These are phyloP conservation scores for Haplosporangium sp. DNA, from an alignment of 371 early-diverging fungal species.

Conservation along the genomic window DNA sequence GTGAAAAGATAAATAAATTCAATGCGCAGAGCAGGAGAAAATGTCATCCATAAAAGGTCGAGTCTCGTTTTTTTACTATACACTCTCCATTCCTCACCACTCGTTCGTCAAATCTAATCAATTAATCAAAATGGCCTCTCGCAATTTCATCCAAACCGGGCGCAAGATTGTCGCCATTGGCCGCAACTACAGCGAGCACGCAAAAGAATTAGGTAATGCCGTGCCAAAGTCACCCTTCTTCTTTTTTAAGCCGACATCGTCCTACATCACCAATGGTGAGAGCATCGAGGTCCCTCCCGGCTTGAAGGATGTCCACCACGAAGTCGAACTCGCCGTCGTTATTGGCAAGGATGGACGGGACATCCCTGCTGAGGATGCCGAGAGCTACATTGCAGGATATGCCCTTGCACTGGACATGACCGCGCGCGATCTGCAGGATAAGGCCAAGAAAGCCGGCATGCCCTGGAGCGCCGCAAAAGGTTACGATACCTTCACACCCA, in stretches of 20 bases:
- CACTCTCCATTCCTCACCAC: too few relatives aligned
- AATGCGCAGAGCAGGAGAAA: too few relatives aligned
- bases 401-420: constrained; percentile 94
- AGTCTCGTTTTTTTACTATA: too few relatives aligned
- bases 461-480: constrained; percentile 97
- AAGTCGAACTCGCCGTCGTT: constrained; percentile 95
- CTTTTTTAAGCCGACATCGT: constrained; percentile 95
- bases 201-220: constrained; percentile 92
- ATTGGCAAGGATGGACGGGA: constrained; percentile 89
- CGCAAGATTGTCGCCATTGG: constrained; percentile 95
- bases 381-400: constrained; percentile 75
- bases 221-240: constrained; percentile 91
- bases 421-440: constrained; percentile 81
- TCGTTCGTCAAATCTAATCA: too few relatives aligned
- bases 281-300: constrained; percentile 85
- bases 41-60: too few relatives aligned
- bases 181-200: constrained; percentile 91
- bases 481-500: constrained; percentile 94
- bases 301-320: constrained; percentile 86
- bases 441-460: constrained; percentile 84
- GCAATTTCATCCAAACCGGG: constrained; percentile 71
- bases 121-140: constrained; percentile 55
- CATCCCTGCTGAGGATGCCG: constrained; percentile 72
- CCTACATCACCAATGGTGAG: constrained; percentile 77
- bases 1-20: too few relatives aligned